These are phyloP conservation scores for Asterella californica DNA, from an alignment of 225 moss, liverwort and hornwort genomes.

Conservation along the genomic window DNA sequence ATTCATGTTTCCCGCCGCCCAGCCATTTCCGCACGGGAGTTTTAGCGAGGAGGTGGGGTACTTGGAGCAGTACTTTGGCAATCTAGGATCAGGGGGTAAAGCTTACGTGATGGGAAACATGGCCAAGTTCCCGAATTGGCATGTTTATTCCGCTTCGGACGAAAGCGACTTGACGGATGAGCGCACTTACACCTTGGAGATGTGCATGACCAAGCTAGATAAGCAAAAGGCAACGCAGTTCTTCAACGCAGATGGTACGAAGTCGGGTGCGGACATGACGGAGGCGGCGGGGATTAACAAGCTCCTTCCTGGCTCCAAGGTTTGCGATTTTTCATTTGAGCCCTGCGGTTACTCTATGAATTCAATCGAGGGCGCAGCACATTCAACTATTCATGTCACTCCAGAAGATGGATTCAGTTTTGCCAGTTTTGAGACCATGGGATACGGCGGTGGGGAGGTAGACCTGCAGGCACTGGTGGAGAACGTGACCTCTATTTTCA, in stretches of 20 bases:
- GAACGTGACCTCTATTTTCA: slow-evolving; percentile 49
- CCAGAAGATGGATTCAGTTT: slow-evolving; percentile 77
- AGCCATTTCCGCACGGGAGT: slow-evolving; percentile 70
- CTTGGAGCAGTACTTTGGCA: slow-evolving; percentile 67
- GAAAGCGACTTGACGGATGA: slow-evolving; percentile 22
- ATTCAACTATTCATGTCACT: slow-evolving; percentile 86
- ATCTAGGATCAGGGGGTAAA: slow-evolving; percentile 58
- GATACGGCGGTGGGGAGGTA: slow-evolving; percentile 56
- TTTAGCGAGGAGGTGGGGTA: slow-evolving; percentile 69
- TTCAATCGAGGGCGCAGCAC: slow-evolving; percentile 59
- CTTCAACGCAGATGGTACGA: slow-evolving; percentile 41
- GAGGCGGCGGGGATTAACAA: slow-evolving; percentile 45
- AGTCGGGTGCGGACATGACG: slow-evolving; percentile 63
- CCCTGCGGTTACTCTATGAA: slow-evolving; percentile 94
- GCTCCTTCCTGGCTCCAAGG: slow-evolving; percentile 53
- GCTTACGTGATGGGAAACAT: slow-evolving; percentile 68
- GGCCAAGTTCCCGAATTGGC: slow-evolving; percentile 66
- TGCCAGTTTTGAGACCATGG: slow-evolving; percentile 92
- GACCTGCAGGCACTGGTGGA: slow-evolving; percentile 49
- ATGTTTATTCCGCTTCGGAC: slow-evolving; percentile 66
- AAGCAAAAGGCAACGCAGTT: slow-evolving; percentile 46
- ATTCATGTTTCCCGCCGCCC: slow-evolving; percentile 70
- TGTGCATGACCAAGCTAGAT: slow-evolving; percentile 84
- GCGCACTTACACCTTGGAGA: slow-evolving; percentile 58
- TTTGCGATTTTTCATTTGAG: slow-evolving; percentile 80